A percentile compares a stretch with the other conserved stretches of the same genome.
Evolutionary conservation across 441 rosid genomes (phyloP).

Genomic region (Aquilaria agallochum): DNA sequence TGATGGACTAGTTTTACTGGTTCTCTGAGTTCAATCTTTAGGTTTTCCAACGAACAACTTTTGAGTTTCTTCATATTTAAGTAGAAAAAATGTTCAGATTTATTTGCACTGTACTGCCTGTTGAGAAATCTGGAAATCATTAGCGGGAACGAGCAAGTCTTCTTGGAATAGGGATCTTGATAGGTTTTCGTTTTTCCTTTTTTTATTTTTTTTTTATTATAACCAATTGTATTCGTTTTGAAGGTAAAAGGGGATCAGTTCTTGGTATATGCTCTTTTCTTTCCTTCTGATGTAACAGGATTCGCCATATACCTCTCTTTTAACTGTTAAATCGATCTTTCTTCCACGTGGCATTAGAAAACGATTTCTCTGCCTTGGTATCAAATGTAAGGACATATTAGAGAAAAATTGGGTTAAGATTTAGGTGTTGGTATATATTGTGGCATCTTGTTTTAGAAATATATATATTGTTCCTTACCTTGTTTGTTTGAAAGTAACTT

Average conservation of each 20-base stretch:
- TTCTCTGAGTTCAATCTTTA: slow-evolving; percentile 14
- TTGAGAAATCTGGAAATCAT: slow-evolving; percentile 19
- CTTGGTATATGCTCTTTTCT: slow-evolving; percentile 1
- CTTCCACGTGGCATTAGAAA: no score
- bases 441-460: no score
- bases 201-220: no score
- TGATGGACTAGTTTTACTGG: slow-evolving; percentile 37
- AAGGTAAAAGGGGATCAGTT: background rate
- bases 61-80: slow-evolving; percentile 9
- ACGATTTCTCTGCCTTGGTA: no score
- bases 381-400: no score
- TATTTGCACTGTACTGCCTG: slow-evolving; percentile 3
- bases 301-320: no score
- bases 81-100: slow-evolving; percentile 13
- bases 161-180: slow-evolving; percentile 20
- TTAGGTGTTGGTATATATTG: no score
- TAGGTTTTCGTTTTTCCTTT: slow-evolving; percentile 13
- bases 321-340: no score
- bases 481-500: no score
- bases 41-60: slow-evolving; percentile 2
- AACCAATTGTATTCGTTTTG: background rate
- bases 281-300: no score
- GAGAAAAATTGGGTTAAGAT: no score
- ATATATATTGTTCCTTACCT: no score
- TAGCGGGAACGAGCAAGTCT: slow-evolving; percentile 9